phyloP scores from a whole-genome alignment of 139 green algal genomes.

The Micractinium conductrix region DNA sequence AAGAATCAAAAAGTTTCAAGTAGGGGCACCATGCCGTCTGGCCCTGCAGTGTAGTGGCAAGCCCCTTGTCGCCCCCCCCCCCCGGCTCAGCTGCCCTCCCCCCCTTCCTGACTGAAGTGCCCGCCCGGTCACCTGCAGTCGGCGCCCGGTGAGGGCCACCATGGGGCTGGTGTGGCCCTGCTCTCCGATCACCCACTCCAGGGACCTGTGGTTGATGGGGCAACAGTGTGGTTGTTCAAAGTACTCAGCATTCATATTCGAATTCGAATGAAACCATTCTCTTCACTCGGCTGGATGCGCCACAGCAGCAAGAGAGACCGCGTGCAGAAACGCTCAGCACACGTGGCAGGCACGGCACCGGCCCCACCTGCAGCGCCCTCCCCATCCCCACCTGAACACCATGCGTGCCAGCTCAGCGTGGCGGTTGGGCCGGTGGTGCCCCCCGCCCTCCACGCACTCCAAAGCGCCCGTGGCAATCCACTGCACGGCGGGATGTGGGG shows the following conservation, averaged over 20 bases:
- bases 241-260: too few relatives aligned
- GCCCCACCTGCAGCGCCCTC: too few relatives aligned
- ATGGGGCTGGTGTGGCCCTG: not conserved
- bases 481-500: conserved; percentile 60
- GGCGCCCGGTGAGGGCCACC: conserved; percentile 62
- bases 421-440: conserved; percentile 93
- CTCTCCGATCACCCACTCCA: conserved; percentile 82
- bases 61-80: too few relatives aligned
- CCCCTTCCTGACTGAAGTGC: too few relatives aligned
- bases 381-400: conserved; percentile 93
- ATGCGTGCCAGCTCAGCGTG: conserved; percentile 83
- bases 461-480: conserved; percentile 94
- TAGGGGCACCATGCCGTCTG: not conserved
- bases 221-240: conserved; percentile 27
- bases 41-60: too few relatives aligned
- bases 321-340: too few relatives aligned
- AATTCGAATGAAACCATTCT: too few relatives aligned
- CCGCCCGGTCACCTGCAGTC: conserved; percentile 61
- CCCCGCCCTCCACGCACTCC: conserved; percentile 89
- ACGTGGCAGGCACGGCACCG: too few relatives aligned
- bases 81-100: too few relatives aligned
- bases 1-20: not conserved
- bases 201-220: conserved; percentile 79
- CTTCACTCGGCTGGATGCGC: too few relatives aligned
- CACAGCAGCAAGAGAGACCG: too few relatives aligned